These are phyloP conservation scores for Acer negundo DNA, from an alignment of 345 rosid genomes.

Conservation along the genomic window DNA sequence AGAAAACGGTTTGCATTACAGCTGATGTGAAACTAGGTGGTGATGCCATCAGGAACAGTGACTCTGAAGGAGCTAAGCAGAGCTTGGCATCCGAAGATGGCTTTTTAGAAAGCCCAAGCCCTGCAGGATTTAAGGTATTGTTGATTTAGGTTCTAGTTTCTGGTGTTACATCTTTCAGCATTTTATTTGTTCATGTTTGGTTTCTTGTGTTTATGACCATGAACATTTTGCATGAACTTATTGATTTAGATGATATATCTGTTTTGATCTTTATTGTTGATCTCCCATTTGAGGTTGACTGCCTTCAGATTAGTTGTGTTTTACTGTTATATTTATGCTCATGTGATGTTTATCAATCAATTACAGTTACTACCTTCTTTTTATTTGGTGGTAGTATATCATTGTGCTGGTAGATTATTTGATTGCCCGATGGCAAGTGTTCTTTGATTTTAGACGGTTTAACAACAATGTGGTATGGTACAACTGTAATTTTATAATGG, in stretches of 20 bases:
- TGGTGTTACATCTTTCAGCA: not conserved
- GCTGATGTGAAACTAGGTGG: slow-evolving; percentile 90
- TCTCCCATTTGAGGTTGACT: not conserved
- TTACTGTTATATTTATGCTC: not conserved
- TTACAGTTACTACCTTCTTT: not conserved
- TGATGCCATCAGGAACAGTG: slow-evolving; percentile 91
- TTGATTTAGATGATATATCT: not conserved
- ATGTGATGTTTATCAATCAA: not conserved
- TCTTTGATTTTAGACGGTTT: not conserved
- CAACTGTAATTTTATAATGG: not conserved
- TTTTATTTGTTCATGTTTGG: not conserved
- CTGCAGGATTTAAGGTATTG: slow-evolving; percentile 88
- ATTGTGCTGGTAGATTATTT: not conserved
- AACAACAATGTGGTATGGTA: not conserved
- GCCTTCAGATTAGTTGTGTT: not conserved
- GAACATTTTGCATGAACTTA: not conserved
- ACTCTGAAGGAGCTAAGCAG: slow-evolving; percentile 91
- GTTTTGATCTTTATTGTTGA: slow-evolving; percentile 14
- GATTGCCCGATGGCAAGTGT: not conserved
- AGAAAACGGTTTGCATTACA: slow-evolving; percentile 89
- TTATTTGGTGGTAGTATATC: not conserved
- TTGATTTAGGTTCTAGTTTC: slow-evolving; percentile 12
- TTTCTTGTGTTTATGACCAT: not conserved
- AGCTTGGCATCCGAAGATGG: slow-evolving; percentile 93
- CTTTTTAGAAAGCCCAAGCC: slow-evolving; percentile 82